Evolutionary conservation across 495 filamentous ascomycete species (phyloP).

Genomic region (Neurospora discreta): DNA sequence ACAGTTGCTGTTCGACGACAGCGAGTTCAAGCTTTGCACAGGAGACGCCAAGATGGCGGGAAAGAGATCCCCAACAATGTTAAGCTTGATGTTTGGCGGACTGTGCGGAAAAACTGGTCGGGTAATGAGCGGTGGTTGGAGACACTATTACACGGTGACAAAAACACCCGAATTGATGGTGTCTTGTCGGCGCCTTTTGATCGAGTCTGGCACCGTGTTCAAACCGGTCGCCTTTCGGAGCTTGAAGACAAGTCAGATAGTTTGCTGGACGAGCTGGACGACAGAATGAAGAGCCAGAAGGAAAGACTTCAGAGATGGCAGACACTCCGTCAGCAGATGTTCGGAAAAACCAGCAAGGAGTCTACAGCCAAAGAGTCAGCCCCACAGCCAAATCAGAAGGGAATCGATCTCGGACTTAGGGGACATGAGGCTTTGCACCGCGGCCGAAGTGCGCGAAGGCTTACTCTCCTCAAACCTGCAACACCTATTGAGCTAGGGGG

Average conservation of each 20-base stretch:
- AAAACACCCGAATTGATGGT: conserved; percentile 43
- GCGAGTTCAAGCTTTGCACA: conserved; percentile 20
- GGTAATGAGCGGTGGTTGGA: conserved; percentile 61
- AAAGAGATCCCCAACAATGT: conserved; percentile 25
- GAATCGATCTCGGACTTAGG: conserved; percentile 38
- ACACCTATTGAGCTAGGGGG: conserved; percentile 11
- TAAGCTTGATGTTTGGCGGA: conserved; percentile 33
- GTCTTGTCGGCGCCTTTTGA: conserved; percentile 55
- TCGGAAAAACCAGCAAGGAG: conserved; percentile 21
- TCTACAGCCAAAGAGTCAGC: conserved; percentile 5
- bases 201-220: conserved; percentile 52
- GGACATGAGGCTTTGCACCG: conserved; percentile 31
- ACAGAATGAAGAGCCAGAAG: conserved; percentile 48
- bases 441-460: conserved; percentile 19
- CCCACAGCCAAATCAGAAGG: conserved; percentile 20
- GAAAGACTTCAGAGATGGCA: conserved; percentile 60
- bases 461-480: conserved; percentile 2
- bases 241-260: conserved; percentile 34
- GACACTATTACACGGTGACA: conserved; percentile 53
- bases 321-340: conserved; percentile 46
- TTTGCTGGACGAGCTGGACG: conserved; percentile 51
- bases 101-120: conserved; percentile 60
- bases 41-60: background rate
- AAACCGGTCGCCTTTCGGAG: conserved; percentile 40
- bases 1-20: conserved; percentile 32